Base-by-base conservation (phyloP, 257 asterid genomes). In the Avicennia marina region DNA sequence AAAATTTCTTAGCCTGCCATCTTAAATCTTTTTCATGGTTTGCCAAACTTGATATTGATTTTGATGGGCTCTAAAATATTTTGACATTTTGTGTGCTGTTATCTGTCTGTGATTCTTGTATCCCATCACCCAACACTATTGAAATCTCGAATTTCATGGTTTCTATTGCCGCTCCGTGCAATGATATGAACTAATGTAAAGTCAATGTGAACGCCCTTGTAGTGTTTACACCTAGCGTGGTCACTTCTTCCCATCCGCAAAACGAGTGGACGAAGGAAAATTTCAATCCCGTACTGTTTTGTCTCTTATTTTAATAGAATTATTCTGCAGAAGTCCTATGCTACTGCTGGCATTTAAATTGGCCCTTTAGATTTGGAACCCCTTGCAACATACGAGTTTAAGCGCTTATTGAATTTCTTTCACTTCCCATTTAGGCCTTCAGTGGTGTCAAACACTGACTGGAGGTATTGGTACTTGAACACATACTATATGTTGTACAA, bases 11-110 rank as follows among this genome's bases (percentile, higher is more conserved):
- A 42, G 41, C 63, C 46, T 51, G 33, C 6, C 42, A 32, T 11
- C 9, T 17, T 55, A 15, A 32, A 4, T 15, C 11, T 38, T 15
- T 24, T 21, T 13, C 31, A 15, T 31, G 26, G 49, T 63, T 54
- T 29, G 54, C 65, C 54, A 39, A 73, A 66, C 66, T 60, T 51
- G 60, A 17, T 50, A 8, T 49, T 42, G 21, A 38, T 57, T n/a
- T 64, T 16, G 29, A 68, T 12, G 11, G 27, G 25, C 42, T 51
- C 26, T 49, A 21, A 12, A 46, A 11, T 32, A 18, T 54, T n/a
- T 47, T 39, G 18, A 27, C 39, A 49, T 56, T 55, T 8, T 17
- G 7, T 41, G 4, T 4, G 22, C 41, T 47, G 26, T 68, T 29
- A 55, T 11, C 39, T 40, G 60, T 42, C 56, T 34, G 44, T 40